phyloP scores from a whole-genome alignment of 179 eudicot genomes.

The Corrigiola litoralis region DNA sequence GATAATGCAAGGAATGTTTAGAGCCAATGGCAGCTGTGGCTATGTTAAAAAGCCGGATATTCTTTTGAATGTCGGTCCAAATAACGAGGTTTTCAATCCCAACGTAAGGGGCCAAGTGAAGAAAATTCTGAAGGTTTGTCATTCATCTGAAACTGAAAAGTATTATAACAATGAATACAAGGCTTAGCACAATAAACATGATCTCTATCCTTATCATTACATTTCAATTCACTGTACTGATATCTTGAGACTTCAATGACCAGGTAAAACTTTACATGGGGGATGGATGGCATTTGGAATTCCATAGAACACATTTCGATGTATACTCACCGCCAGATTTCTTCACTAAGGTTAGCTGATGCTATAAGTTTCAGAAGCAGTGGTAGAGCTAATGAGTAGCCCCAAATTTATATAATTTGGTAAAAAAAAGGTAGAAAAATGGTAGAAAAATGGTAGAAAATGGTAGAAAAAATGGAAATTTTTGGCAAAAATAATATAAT shows the following conservation, averaged over 20 bases:
- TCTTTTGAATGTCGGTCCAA: constrained; percentile 28
- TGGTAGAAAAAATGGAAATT: no score
- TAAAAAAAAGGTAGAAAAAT: no score
- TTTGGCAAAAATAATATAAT: no score
- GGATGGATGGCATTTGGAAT: constrained; percentile 61
- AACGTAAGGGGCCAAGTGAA: constrained; percentile 16
- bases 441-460: no score
- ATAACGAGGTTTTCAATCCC: constrained; percentile 35
- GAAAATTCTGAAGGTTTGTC: constrained; percentile 48
- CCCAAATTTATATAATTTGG: no score
- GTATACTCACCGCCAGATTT: constrained; percentile 56
- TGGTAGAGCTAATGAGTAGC: not conserved
- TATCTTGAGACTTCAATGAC: constrained; percentile 3
- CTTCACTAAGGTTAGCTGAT: constrained; percentile 32
- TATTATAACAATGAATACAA: not conserved
- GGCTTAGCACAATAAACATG: not conserved
- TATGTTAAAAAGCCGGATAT: constrained; percentile 61
- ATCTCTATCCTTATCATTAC: not conserved
- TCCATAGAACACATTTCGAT: constrained; percentile 39
- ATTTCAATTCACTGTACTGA: no score
- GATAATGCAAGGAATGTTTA: constrained; percentile 69
- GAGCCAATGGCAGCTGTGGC: constrained; percentile 69
- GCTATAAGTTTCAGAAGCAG: not conserved
- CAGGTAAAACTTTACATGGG: constrained; percentile 45
- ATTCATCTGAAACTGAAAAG: not conserved